These are phyloP conservation scores for Phyllachora maydis DNA, from an alignment of 2,329 filamentous ascomycete species.

Conservation along the genomic window DNA sequence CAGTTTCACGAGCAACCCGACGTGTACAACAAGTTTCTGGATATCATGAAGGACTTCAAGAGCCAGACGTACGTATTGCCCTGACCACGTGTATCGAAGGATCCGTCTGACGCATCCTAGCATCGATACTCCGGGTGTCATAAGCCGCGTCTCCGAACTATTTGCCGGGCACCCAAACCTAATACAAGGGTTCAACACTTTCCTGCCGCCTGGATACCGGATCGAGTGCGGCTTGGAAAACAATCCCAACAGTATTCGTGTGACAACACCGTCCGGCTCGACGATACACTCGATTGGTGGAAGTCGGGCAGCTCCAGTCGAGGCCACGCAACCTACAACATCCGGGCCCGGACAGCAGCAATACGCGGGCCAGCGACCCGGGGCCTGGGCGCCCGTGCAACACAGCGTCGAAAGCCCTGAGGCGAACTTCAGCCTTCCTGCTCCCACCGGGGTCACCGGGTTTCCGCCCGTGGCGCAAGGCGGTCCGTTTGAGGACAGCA, in stretches of 20 bases:
- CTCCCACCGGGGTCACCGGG: conserved; percentile 22
- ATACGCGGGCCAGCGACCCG: conserved; percentile 21
- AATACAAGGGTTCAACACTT: conserved; percentile 97
- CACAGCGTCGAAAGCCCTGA: conserved; percentile 44
- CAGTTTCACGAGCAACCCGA: conserved; percentile 94
- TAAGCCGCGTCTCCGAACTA: conserved; percentile 84
- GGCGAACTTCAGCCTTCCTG: conserved; percentile 36
- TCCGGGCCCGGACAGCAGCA: conserved; percentile 16
- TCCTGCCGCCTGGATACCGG: conserved; percentile 82
- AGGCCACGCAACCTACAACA: conserved; percentile 15
- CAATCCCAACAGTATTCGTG: conserved; percentile 86
- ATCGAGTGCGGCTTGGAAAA: conserved; percentile 92
- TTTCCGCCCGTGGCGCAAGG: conserved; percentile 20
- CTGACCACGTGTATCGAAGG: conserved; percentile 1
- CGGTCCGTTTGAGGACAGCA: conserved; percentile 13
- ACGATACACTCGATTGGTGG: conserved; percentile 69
- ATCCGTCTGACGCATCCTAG: conserved; percentile 15
- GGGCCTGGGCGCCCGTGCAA: conserved; percentile 32
- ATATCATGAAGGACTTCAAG: conserved; percentile 99
- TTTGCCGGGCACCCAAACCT: conserved; percentile 90
- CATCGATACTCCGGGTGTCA: conserved; percentile 94
- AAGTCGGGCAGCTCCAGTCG: conserved; percentile 23
- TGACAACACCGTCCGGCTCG: conserved; percentile 95
- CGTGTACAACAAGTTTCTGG: conserved; percentile 89
- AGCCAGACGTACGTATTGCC: conserved; percentile 58